Evolutionary conservation across 306 rosid genomes (phyloP).

Genomic region (Ammopiptanthus mongolicus): DNA sequence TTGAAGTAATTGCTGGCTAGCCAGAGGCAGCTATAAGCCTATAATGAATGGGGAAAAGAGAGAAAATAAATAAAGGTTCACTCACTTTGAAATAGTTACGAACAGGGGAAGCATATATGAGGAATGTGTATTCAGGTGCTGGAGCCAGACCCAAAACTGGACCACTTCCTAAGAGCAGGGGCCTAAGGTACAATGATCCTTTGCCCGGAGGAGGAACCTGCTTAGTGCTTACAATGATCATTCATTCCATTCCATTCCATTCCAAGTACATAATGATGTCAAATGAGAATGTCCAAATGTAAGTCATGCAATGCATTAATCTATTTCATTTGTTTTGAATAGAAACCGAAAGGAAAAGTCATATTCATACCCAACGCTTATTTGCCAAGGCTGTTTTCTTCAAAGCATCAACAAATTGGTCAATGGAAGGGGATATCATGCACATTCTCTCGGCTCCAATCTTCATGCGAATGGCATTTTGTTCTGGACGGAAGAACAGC

Average conservation of each 20-base stretch:
- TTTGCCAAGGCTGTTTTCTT: slow-evolving; percentile 71
- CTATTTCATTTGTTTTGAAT: background rate
- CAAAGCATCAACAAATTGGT: slow-evolving; percentile 67
- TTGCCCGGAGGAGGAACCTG: slow-evolving; percentile 86
- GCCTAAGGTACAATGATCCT: slow-evolving; percentile 83
- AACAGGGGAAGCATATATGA: slow-evolving; percentile 85
- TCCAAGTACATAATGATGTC: background rate
- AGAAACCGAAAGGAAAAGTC: background rate
- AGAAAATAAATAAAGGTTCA: background rate
- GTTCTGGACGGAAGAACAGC: slow-evolving; percentile 73
- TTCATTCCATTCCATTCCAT: background rate
- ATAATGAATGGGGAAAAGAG: background rate
- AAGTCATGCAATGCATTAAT: background rate
- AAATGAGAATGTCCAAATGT: background rate
- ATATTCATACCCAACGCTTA: slow-evolving; percentile 65
- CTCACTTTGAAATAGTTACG: slow-evolving; percentile 78
- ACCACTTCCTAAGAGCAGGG: slow-evolving; percentile 81
- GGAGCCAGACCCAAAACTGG: slow-evolving; percentile 79
- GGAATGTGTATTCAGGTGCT: slow-evolving; percentile 69
- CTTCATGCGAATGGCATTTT: slow-evolving; percentile 71
- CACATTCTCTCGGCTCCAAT: slow-evolving; percentile 84
- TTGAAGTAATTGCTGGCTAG: background rate
- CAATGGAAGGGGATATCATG: slow-evolving; percentile 68
- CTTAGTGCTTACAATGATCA: background rate
- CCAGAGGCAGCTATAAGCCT: background rate